Evolutionary conservation across 192 early-diverging fungal genomes (phyloP), one percentile per base, ranked within the genome.

Genomic region (Backusella luteola): DNA sequence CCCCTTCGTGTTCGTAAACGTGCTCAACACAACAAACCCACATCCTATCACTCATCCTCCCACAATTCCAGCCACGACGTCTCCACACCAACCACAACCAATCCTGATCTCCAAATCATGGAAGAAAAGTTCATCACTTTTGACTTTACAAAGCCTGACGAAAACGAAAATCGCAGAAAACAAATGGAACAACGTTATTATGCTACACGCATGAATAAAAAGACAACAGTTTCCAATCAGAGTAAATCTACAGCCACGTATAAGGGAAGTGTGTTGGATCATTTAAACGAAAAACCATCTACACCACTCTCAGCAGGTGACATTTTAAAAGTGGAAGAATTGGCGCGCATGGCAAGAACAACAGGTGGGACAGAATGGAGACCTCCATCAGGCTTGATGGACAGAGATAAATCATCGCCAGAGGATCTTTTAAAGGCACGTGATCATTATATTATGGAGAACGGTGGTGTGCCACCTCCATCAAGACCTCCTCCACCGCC

Each of bases 1-100:
- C 97, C 96, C 1, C 88, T 99, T 21, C 92, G 94, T 36, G 92
- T 90, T 29, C 92, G 90, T 76, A 91, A 91, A 53, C 88, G 90
- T 14, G 88, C 88, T 70, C 34, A 34, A 8, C 56, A 74, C 29
- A 86, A 84, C 35, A 84, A 81, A 19, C 59, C 36, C 3, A 39
- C 80, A 1, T 23, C 32, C 19, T 3, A 21, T 69, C 77, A 15
- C 71, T 67, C 32, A 42, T 49, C 59, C 81, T 71, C 41, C 59
- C 46, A 34, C 73, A 72, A 32, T 35, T 73, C 66, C 17, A 80
- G 86, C 26, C 56, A 29, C 11, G 21, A 12, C 6, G 12, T 63
- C 23, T 29, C 21, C 9, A 63, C 11, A 34, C 73, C 39, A 7
- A 84, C 78, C 8, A 84, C 80, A 42, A 86, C 76, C 14, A 81